These are phyloP conservation scores for Macrolepiota dolichaula DNA, from an alignment of 768 basidiomycete genomes.

Conservation along the genomic window DNA sequence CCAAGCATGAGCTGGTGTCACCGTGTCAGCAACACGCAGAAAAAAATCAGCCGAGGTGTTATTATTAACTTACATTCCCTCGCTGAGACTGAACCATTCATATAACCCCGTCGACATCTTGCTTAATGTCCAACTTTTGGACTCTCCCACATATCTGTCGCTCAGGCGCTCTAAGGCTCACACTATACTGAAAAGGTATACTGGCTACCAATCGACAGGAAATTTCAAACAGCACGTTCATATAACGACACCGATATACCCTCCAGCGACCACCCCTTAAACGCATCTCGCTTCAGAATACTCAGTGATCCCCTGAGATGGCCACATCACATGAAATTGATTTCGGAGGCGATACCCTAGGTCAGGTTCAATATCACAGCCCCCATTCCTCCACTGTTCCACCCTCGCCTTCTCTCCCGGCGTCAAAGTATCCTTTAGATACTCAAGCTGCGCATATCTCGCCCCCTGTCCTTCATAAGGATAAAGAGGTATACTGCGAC, in stretches of 20 bases:
- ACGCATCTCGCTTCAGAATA: not conserved
- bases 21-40: not conserved
- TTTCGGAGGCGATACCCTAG: not conserved
- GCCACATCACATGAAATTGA: not conserved
- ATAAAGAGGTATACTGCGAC: constrained; percentile 10
- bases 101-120: not conserved
- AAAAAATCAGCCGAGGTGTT: not conserved
- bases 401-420: not conserved
- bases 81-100: not conserved
- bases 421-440: not conserved
- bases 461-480: not conserved
- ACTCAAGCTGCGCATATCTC: not conserved
- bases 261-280: too few species aligned
- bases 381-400: not conserved
- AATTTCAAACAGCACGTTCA: too few species aligned
- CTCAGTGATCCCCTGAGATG: not conserved
- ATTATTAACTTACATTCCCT: not conserved
- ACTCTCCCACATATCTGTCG: not conserved
- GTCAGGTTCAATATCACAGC: not conserved
- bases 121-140: not conserved
- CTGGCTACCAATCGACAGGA: too few species aligned
- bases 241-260: too few species aligned
- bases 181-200: not conserved
- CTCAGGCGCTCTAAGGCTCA: not conserved
- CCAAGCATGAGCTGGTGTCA: not conserved